Base-by-base conservation (phyloP, 2,329 filamentous ascomycete genomes). In the Cercospora zeina region DNA sequence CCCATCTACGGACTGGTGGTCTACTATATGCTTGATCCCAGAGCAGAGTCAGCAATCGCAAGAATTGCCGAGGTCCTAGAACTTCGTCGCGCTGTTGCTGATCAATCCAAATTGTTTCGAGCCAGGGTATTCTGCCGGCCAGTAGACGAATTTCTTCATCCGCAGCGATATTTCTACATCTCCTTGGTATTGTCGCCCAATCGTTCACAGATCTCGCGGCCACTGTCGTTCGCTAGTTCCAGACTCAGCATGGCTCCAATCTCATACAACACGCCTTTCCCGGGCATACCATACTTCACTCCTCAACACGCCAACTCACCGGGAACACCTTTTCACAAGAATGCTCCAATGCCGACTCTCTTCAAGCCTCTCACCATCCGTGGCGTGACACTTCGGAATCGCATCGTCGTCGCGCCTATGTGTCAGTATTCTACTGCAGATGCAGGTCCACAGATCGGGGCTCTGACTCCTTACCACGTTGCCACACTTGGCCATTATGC, bases 401-500 rank as follows among this genome's bases (percentile, higher is more conserved):
- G 69, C 39, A 85, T 89, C 66, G 80, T 85, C 62, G 78, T 88
- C 7, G 82, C 85, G 0, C 86, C 86, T 0, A 78, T 88, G 34
- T 89, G 87, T 73, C 87, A 89, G 73, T 89, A 89, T 77, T 85
- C 81, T n/a, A 83, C 86, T 19, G 73, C 86, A 27, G 82, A 87
- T 70, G 53, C 63, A 6, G 77, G 78, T 0, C 74, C 76, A 3
- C 51, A 71, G 31, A 76, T 72, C 4, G 87, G 93, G 47, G 88
- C 93, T 74, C 78, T 88, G 62, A 92, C 89, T 84, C 89, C 73
- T 14, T 96, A 87, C 83, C 91, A 96, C 74, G 79, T 96, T 58
- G 87, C 91, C 34, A 92, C 96, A 72, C 81, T 93, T 14, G 90
- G 91, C 61, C 87, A 90, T 65, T 92, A 91, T 68, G 84, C 90